Percentiles rank a stretch among this genome's conserved stretches.
These are phyloP conservation scores for Porodaedalea pini DNA, from an alignment of 1,284 basidiomycete species.

Conservation along the genomic window DNA sequence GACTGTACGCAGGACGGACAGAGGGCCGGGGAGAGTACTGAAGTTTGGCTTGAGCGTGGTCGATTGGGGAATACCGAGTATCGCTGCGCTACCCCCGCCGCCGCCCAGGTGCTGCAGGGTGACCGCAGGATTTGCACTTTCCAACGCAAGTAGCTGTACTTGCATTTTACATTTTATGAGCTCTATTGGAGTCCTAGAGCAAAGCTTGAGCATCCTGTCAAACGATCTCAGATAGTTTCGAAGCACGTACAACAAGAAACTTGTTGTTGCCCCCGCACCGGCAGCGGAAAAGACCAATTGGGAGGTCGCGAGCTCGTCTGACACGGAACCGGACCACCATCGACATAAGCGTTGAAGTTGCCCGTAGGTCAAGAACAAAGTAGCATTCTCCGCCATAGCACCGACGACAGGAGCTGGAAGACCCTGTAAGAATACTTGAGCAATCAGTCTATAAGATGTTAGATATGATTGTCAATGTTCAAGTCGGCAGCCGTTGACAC, in stretches of 20 bases:
- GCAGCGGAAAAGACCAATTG: slow-evolving; percentile 76
- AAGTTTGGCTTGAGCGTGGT: slow-evolving; percentile 30
- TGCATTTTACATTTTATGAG: slow-evolving; percentile 96
- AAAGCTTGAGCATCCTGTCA: background rate
- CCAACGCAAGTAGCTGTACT: slow-evolving; percentile 70
- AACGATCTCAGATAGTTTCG: background rate
- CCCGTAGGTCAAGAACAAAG: slow-evolving; percentile 83
- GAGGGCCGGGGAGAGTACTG: slow-evolving; percentile 55
- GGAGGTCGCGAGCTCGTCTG: slow-evolving; percentile 48
- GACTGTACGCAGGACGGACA: slow-evolving; percentile 63
- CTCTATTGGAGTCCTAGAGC: slow-evolving; percentile 78
- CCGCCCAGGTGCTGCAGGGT: slow-evolving; percentile 25
- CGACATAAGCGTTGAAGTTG: slow-evolving; percentile 74
- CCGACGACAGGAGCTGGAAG: slow-evolving; percentile 86
- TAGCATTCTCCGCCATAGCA: slow-evolving; percentile 89
- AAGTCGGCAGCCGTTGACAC: too few species aligned
- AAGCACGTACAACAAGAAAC: slow-evolving; percentile 69
- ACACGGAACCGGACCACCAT: slow-evolving; percentile 32
- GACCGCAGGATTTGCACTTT: slow-evolving; percentile 25
- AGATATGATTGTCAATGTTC: too few species aligned
- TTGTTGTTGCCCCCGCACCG: slow-evolving; percentile 78
- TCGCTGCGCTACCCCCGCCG: slow-evolving; percentile 26
- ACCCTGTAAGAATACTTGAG: slow-evolving; percentile 47
- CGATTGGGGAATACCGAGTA: slow-evolving; percentile 23
- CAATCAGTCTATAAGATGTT: background rate